Base-by-base conservation (phyloP, 108 stramenopile species). In the Chaetoceros muelleri region DNA sequence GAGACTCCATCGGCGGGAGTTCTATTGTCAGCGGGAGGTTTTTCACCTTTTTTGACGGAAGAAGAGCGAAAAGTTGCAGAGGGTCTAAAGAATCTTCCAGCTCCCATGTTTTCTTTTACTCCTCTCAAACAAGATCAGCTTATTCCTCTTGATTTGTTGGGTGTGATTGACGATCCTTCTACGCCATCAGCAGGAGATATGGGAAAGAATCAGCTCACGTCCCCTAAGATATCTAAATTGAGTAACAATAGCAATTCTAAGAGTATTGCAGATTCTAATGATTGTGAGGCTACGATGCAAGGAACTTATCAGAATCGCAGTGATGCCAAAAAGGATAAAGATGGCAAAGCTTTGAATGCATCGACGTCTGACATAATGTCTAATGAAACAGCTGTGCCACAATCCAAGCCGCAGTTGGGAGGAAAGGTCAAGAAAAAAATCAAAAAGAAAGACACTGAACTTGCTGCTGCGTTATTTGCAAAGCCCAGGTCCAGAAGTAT, bases 131-230 rank as follows among this genome's bases (percentile, higher is more conserved):
- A 61, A 19, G 75, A 80, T 48, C 59, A 62, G 31, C 53, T 80
- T 18, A 72, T 80, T 65, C 79, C 79, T 24, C 25, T 71, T 1
- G 79, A 80, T 62, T 55, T 80, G 19, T 45, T 80, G 54, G 79
- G 79, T 20, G 68, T 50, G 19, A 47, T 76, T 5, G 75, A 80
- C 48, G 69, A 74, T 45, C 71, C 75, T 17, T 61, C 67, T 1
- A 64, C 70, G 2, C 48, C 61, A 10, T n/a, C n/a, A n/a, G 34
- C 34, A 10, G 34, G 34, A 40, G 34, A 40, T 40, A 10, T 40
- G 34, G 13, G 34, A 5, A 40, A 40, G 34, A 5, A 40, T 10
- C 5, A 40, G 8, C 34, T 40, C 8, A 40, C 5, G 5, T 5
- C 13, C 8, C 5, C 13, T 40, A 13, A 40, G 13, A 13, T 10